Base-by-base conservation (phyloP, 495 filamentous ascomycete species). In the Rhypophila decipiens region DNA sequence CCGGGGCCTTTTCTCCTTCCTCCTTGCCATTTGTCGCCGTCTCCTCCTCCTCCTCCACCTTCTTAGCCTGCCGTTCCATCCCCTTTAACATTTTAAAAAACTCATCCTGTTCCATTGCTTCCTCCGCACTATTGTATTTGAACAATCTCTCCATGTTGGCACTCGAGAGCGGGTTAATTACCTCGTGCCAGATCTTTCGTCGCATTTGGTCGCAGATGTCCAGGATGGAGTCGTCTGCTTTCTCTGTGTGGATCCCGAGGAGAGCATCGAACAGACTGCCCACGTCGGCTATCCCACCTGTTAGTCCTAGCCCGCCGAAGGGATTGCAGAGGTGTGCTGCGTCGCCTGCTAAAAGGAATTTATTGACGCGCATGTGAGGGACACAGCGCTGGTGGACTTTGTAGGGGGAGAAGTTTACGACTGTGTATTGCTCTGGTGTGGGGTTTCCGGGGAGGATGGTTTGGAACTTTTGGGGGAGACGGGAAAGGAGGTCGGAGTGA, bases 301-400 rank as follows among this genome's bases (percentile, higher is more conserved):
- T 79, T 24, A 79, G 61, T 15, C 75, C 77, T 2, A 77, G 56
- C 1, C 76, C 75, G 33, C 77, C 77, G 33, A 75, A 79, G 31
- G 71, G 69, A 44, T 73, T 75, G 43, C 68, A 72, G 23, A 75
- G 44, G 55, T 78, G 76, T 12, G 74, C 76, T 11, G 81, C 79
- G 63, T 85, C 80, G 9, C 78, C 80, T 0, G 72, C 78, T 17
- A 82, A 64, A 15, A 75, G 19, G 17, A 79, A 49, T 22, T 70
- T 57, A 0, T 76, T 76, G 2, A 75, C 71, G 3, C 75, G 62
- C 46, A 79, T 73, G 22, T 53, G 65, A 1, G 64, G 60, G 1
- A 70, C 75, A 50, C 73, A 78, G 42, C 76, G 59, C 50, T 80
- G 74, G 43, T 82, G 78, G 18, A 82, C 52, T 20, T 69, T 70